These are phyloP conservation scores for Malus hybrid DNA, from an alignment of 331 rosid species.

Conservation along the genomic window DNA sequence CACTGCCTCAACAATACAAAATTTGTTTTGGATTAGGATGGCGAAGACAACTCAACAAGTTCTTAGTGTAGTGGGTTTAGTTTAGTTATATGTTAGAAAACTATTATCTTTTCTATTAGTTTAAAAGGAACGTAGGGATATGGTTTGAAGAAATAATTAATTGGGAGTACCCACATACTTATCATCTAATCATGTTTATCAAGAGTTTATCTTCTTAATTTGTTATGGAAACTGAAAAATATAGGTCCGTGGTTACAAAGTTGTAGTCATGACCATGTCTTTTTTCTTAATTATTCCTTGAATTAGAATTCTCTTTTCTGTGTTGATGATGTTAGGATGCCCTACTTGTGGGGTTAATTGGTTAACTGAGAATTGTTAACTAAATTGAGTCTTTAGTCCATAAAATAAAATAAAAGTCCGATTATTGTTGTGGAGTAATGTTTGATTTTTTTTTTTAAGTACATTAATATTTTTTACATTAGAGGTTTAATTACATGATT, in stretches of 20 bases:
- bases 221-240: not conserved
- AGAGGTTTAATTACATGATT: not conserved
- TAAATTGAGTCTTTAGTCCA: not conserved
- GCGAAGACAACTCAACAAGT: not conserved
- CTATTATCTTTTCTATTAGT: not conserved
- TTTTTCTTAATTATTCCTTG: not conserved
- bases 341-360: not conserved
- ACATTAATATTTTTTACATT: no score
- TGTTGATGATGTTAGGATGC: slow-evolving; percentile 5
- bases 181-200: not conserved
- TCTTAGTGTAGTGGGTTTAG: slow-evolving; percentile 11
- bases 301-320: no score
- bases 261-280: not conserved
- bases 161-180: not conserved
- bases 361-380: slow-evolving; percentile 7
- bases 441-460: not conserved
- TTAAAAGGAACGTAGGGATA: not conserved
- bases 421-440: slow-evolving; percentile 1
- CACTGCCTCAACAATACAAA: slow-evolving; percentile 26
- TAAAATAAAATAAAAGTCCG: not conserved
- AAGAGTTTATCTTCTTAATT: not conserved
- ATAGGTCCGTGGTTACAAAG: not conserved
- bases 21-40: slow-evolving; percentile 4
- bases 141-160: not conserved
- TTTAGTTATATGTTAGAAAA: not conserved